Evolutionary conservation across 2,329 filamentous ascomycete species (phyloP).

Genomic region (Cladosporium sphaerospermum): DNA sequence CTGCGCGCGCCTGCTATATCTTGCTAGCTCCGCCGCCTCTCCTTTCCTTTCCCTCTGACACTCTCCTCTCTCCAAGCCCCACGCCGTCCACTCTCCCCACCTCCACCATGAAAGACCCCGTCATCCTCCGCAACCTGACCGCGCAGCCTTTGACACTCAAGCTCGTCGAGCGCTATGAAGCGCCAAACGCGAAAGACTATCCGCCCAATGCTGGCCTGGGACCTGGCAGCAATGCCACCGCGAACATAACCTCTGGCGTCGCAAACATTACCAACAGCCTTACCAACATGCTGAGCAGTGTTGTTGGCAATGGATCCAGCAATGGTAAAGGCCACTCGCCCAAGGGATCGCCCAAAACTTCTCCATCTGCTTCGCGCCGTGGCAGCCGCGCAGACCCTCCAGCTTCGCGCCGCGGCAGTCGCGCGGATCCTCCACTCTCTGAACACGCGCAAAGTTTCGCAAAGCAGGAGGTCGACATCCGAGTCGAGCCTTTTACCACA

Average conservation of each 20-base stretch:
- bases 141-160: slow-evolving; percentile 66
- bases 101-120: slow-evolving; percentile 27
- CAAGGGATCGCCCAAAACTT: slow-evolving; percentile 10
- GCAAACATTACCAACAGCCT: slow-evolving; percentile 38
- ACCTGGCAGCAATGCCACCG: slow-evolving; percentile 18
- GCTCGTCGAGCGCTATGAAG: slow-evolving; percentile 66
- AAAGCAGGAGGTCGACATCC: slow-evolving; percentile 56
- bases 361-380: slow-evolving; percentile 38
- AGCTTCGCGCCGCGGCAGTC: slow-evolving; percentile 45
- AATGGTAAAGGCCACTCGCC: slow-evolving; percentile 1
- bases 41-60: neutral
- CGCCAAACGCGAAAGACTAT: slow-evolving; percentile 37
- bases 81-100: neutral
- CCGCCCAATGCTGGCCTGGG: slow-evolving; percentile 16
- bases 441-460: slow-evolving; percentile 56
- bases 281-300: slow-evolving; percentile 25
- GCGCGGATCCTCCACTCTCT: slow-evolving; percentile 31
- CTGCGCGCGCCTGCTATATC: neutral
- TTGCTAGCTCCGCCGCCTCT: too few relatives aligned
- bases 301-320: slow-evolving; percentile 1
- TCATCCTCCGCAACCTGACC: slow-evolving; percentile 80
- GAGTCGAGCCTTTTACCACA: slow-evolving; percentile 62
- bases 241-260: slow-evolving; percentile 16
- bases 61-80: neutral
- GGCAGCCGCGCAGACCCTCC: slow-evolving; percentile 33